Conservation (phyloP, 768 basidiomycete species). For the Hericium erinaceus region DNA sequence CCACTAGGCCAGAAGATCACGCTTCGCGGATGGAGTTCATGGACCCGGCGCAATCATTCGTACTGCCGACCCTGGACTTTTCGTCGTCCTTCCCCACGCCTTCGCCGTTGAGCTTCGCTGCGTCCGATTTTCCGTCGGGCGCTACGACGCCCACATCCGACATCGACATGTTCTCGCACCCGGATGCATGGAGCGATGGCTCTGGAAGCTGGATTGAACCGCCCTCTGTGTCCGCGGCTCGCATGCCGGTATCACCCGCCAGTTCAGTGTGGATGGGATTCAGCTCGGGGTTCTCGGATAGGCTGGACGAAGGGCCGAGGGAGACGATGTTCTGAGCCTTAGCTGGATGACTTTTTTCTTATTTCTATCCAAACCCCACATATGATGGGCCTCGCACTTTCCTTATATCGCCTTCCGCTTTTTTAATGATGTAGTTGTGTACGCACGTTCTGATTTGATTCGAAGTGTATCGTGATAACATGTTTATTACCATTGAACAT, state of each 20-base stretch:
- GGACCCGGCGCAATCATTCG: slow-evolving; percentile 58
- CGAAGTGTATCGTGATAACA: too few relatives aligned
- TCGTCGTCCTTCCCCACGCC: slow-evolving; percentile 38
- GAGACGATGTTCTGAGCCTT: slow-evolving; percentile 16
- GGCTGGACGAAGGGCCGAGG: slow-evolving; percentile 13
- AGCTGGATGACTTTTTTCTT: background rate
- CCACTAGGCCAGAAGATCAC: slow-evolving; percentile 5
- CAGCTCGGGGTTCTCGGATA: slow-evolving; percentile 29
- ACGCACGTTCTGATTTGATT: too few relatives aligned
- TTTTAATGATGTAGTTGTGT: too few relatives aligned
- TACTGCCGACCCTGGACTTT: slow-evolving; percentile 72
- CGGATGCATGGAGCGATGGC: slow-evolving; percentile 5
- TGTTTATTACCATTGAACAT: too few relatives aligned
- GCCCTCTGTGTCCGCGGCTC: slow-evolving; percentile 1
- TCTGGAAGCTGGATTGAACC: slow-evolving; percentile 10
- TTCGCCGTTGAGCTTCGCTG: slow-evolving; percentile 8
- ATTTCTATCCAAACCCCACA: background rate
- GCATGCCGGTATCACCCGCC: background rate
- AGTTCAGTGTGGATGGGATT: slow-evolving; percentile 28
- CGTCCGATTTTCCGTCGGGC: slow-evolving; percentile 4
- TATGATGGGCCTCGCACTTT: too few relatives aligned
- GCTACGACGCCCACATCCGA: slow-evolving; percentile 2
- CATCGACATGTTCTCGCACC: slow-evolving; percentile 1
- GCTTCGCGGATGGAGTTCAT: slow-evolving; percentile 11
- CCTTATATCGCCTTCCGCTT: too few relatives aligned